A percentile compares a stretch with the other conserved stretches of the same genome.
Evolutionary conservation across 1,284 basidiomycete species (phyloP).

Genomic region (Cutaneotrichosporon sp.): DNA sequence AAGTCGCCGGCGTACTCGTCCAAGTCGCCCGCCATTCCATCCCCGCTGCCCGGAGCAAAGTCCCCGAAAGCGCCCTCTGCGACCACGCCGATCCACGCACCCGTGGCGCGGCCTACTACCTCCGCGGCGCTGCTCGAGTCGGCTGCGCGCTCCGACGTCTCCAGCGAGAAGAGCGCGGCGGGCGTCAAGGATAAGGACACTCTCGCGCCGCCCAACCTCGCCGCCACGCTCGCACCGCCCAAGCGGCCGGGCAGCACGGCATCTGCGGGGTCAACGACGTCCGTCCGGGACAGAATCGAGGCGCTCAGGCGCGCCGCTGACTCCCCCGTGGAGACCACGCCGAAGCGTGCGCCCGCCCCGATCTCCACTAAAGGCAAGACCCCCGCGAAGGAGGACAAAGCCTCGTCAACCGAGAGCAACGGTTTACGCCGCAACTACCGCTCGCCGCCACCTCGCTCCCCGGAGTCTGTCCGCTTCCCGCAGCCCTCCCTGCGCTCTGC

Average conservation of each 20-base stretch:
- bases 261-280: not conserved
- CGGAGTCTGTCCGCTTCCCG: too few relatives aligned
- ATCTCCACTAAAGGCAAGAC: too few relatives aligned
- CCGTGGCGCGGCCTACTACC: not conserved
- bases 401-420: too few relatives aligned
- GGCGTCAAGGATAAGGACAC: too few relatives aligned
- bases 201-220: too few relatives aligned
- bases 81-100: not conserved
- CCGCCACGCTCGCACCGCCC: too few relatives aligned
- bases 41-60: not conserved
- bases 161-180: too few relatives aligned
- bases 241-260: not conserved
- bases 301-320: not conserved
- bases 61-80: not conserved
- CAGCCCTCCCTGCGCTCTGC: not conserved
- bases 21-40: not conserved
- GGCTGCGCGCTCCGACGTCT: too few relatives aligned
- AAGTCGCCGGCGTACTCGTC: not conserved
- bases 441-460: not conserved
- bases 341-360: too few relatives aligned
- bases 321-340: not conserved
- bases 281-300: not conserved
- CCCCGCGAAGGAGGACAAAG: too few relatives aligned
- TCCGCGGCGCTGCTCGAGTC: not conserved
- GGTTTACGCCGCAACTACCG: too few relatives aligned